phyloP scores from a whole-genome alignment of 2,329 filamentous ascomycete species.

The Diaporthe longicolla region DNA sequence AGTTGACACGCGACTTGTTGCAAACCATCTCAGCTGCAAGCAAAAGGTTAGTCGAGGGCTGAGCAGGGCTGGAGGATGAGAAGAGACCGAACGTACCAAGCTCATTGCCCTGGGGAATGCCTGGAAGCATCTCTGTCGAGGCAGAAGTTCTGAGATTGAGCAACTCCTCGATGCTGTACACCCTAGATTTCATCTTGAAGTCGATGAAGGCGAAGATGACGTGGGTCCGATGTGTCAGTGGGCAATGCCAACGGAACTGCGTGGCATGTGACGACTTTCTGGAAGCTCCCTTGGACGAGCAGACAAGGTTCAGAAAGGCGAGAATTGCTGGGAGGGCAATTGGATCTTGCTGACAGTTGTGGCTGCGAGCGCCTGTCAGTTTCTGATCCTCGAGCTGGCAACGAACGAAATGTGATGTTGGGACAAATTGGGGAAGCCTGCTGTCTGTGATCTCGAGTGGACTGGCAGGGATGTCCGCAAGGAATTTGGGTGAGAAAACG shows the following conservation, averaged over 20 bases:
- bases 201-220: constrained; percentile 57
- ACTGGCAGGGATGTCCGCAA: constrained; percentile 29
- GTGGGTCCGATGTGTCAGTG: constrained; percentile 54
- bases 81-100: constrained; percentile 42
- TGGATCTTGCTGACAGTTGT: constrained; percentile 43
- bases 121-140: constrained; percentile 36
- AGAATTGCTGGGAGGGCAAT: constrained; percentile 51
- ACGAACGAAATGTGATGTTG: constrained; percentile 38
- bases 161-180: constrained; percentile 62
- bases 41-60: constrained; percentile 7
- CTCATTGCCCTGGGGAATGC: constrained; percentile 38
- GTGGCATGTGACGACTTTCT: constrained; percentile 52
- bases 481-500: constrained; percentile 33
- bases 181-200: constrained; percentile 58
- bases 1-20: constrained; percentile 42
- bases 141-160: constrained; percentile 54
- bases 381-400: constrained; percentile 58
- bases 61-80: not conserved
- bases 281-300: constrained; percentile 45
- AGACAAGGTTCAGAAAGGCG: constrained; percentile 49
- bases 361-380: constrained; percentile 53
- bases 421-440: constrained; percentile 53
- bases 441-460: constrained; percentile 34
- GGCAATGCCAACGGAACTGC: constrained; percentile 56
- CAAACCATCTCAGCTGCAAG: constrained; percentile 50